Evolutionary conservation across 176 grass and related monocot genomes (phyloP).

Genomic region (Miscanthus lutarioriparius): DNA sequence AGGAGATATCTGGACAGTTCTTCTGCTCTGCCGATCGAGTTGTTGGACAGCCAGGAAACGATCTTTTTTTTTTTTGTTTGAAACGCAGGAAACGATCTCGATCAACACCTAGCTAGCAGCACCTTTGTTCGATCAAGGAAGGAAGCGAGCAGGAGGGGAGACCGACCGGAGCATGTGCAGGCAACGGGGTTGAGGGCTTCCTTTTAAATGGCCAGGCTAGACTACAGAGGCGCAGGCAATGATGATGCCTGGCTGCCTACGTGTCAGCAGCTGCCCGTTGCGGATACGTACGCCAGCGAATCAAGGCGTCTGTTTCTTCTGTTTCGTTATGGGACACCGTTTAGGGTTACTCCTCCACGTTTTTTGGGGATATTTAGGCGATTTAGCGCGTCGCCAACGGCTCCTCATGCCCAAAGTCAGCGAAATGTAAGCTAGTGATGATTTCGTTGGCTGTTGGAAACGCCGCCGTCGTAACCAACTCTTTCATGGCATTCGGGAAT

Average conservation of each 20-base stretch:
- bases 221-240: not conserved
- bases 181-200: too few relatives aligned
- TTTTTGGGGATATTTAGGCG: too few relatives aligned
- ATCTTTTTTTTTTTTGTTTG: too few relatives aligned
- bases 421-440: not conserved
- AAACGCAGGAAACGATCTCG: not conserved
- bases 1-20: conserved; percentile 7
- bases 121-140: not conserved
- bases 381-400: too few relatives aligned
- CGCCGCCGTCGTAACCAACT: not conserved
- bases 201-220: conserved; percentile 17
- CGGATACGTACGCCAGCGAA: not conserved
- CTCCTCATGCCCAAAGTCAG: too few relatives aligned
- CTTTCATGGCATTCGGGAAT: not conserved
- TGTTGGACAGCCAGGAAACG: not conserved
- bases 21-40: not conserved
- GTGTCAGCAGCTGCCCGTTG: not conserved
- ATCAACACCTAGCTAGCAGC: not conserved
- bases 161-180: conserved; percentile 31
- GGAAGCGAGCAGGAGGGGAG: not conserved
- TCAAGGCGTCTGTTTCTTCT: not conserved
- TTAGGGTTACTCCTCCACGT: not conserved
- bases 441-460: not conserved
- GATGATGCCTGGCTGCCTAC: not conserved
- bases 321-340: not conserved